A percentile compares a stretch with the other conserved stretches of the same genome.
These are phyloP conservation scores for Basipetospora sp. DNA, from an alignment of 2,329 filamentous ascomycete species.

Conservation along the genomic window DNA sequence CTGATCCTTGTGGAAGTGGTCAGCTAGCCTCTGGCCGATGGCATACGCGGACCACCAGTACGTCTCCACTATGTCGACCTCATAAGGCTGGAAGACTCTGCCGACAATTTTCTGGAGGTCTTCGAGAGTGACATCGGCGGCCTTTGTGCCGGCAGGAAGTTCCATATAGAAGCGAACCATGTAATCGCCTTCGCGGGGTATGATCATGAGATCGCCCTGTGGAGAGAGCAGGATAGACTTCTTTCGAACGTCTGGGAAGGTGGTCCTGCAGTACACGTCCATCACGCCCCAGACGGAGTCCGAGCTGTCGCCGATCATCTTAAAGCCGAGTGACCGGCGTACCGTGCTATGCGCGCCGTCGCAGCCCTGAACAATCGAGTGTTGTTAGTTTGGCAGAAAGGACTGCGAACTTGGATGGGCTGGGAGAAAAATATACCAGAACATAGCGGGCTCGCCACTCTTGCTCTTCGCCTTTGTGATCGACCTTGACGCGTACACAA, in stretches of 20 bases:
- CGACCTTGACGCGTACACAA: constrained; percentile 25
- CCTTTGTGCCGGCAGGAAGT: constrained; percentile 30
- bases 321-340: constrained; percentile 34
- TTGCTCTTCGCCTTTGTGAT: constrained; percentile 24
- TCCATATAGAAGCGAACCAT: constrained; percentile 50
- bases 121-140: constrained; percentile 35
- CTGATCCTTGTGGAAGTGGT: constrained; percentile 35
- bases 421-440: constrained; percentile 23
- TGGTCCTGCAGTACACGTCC: constrained; percentile 38
- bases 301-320: constrained; percentile 44
- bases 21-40: constrained; percentile 48
- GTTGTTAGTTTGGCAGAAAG: neutral
- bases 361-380: constrained; percentile 18
- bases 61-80: constrained; percentile 38
- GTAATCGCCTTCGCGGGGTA: constrained; percentile 43
- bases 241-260: constrained; percentile 49
- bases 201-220: constrained; percentile 42
- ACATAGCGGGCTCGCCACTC: constrained; percentile 34
- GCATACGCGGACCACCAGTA: constrained; percentile 50
- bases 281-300: constrained; percentile 44
- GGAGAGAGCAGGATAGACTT: constrained; percentile 39
- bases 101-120: constrained; percentile 38
- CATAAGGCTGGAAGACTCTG: constrained; percentile 39
- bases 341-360: constrained; percentile 38
- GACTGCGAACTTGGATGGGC: neutral